These are phyloP conservation scores for Cubamyces lactineus DNA, from an alignment of 768 basidiomycete species.

Conservation along the genomic window DNA sequence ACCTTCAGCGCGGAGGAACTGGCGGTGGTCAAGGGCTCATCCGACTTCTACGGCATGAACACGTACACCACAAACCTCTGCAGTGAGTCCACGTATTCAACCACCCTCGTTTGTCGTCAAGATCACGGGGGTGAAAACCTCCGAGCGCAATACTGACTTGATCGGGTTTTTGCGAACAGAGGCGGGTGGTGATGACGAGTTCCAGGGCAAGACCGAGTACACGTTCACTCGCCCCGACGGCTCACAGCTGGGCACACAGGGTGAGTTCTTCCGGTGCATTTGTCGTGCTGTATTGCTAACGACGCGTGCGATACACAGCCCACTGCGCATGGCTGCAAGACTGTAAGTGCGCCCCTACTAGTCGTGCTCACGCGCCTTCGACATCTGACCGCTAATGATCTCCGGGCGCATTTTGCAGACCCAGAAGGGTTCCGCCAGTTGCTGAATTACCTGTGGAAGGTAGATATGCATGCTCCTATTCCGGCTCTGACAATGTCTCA, in stretches of 20 bases:
- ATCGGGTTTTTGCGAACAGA: conserved; percentile 38
- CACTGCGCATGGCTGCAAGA: conserved; percentile 71
- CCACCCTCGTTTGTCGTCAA: background rate
- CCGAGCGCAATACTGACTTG: background rate
- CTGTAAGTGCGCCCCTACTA: conserved; percentile 42
- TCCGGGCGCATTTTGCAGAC: conserved; percentile 41
- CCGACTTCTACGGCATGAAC: conserved; percentile 79
- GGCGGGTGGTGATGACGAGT: conserved; percentile 68
- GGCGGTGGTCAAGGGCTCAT: conserved; percentile 63
- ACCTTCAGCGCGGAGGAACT: conserved; percentile 61
- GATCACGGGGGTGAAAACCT: background rate
- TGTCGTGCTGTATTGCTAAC: background rate
- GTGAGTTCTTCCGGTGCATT: conserved; percentile 35
- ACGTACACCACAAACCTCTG: conserved; percentile 71
- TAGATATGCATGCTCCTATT: conserved; percentile 30
- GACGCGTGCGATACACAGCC: conserved; percentile 37
- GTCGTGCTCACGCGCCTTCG: background rate
- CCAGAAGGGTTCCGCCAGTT: conserved; percentile 71
- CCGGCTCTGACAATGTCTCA: background rate
- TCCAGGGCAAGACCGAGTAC: conserved; percentile 67
- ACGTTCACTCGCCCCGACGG: conserved; percentile 72
- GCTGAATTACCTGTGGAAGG: conserved; percentile 73
- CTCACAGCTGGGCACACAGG: conserved; percentile 68
- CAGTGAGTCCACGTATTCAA: conserved; percentile 28
- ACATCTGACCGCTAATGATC: conserved; percentile 21